A percentile compares a stretch with the other conserved stretches of the same genome.
phyloP scores from a whole-genome alignment of 2,329 filamentous ascomycete species.

The Cercospora beticola region DNA sequence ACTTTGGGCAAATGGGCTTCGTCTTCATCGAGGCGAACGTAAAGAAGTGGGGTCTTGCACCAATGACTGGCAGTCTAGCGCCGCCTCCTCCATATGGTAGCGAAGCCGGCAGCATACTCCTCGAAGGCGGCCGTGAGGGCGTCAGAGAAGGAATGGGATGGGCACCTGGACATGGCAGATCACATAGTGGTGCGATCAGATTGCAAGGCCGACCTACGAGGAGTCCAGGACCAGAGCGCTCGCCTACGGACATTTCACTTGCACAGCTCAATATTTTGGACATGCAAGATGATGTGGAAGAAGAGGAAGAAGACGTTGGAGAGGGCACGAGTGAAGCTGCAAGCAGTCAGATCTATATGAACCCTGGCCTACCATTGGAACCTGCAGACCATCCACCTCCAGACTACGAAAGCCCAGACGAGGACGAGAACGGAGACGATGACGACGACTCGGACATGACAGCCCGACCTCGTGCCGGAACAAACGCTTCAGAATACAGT shows the following conservation, averaged over 20 bases:
- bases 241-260: slow-evolving; percentile 93
- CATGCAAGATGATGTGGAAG: slow-evolving; percentile 43
- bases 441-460: slow-evolving; percentile 27
- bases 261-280: slow-evolving; percentile 76
- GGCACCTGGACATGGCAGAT: slow-evolving; percentile 66
- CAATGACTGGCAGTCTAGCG: slow-evolving; percentile 90
- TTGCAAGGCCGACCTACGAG: slow-evolving; percentile 65
- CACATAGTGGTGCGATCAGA: slow-evolving; percentile 75
- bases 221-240: slow-evolving; percentile 84
- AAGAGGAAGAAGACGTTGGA: slow-evolving; percentile 40
- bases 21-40: slow-evolving; percentile 99
- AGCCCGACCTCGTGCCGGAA: slow-evolving; percentile 25
- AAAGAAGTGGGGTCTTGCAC: slow-evolving; percentile 98
- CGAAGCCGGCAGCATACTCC: slow-evolving; percentile 91
- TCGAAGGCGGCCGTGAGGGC: slow-evolving; percentile 71
- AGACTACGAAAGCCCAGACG: slow-evolving; percentile 49
- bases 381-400: slow-evolving; percentile 45
- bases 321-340: slow-evolving; percentile 30
- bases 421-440: slow-evolving; percentile 27
- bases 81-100: slow-evolving; percentile 95
- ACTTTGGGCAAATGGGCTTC: slow-evolving; percentile 96
- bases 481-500: slow-evolving; percentile 17
- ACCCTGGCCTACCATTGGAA: slow-evolving; percentile 34
- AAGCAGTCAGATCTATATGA: slow-evolving; percentile 23
- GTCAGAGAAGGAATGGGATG: slow-evolving; percentile 56